phyloP scores from a whole-genome alignment of 495 filamentous ascomycete species.

The Hypomontagnella submonticulosa region DNA sequence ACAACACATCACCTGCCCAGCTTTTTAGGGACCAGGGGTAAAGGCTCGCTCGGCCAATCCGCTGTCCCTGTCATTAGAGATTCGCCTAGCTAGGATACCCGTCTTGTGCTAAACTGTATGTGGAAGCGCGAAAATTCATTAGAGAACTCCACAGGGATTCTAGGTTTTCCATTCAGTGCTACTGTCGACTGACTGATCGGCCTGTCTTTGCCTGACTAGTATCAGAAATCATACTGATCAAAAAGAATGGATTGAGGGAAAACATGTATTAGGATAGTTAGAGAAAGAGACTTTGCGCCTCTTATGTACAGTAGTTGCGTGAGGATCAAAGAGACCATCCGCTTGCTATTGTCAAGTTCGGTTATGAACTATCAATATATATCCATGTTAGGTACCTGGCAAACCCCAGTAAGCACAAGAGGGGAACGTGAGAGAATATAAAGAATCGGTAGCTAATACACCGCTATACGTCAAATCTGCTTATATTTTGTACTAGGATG shows the following conservation, averaged over 20 bases:
- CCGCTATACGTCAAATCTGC: background rate
- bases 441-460: slow-evolving; percentile 22
- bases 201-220: slow-evolving; percentile 26
- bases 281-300: slow-evolving; percentile 18
- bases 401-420: slow-evolving; percentile 6
- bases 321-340: slow-evolving; percentile 14
- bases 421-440: slow-evolving; percentile 1
- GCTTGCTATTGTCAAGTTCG: no score
- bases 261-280: slow-evolving; percentile 1
- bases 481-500: background rate
- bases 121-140: slow-evolving; percentile 32
- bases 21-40: slow-evolving; percentile 37
- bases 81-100: slow-evolving; percentile 35
- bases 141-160: slow-evolving; percentile 29
- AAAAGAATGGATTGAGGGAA: slow-evolving; percentile 9
- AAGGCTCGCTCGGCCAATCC: slow-evolving; percentile 32
- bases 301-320: slow-evolving; percentile 2
- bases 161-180: slow-evolving; percentile 14
- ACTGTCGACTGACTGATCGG: slow-evolving; percentile 19
- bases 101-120: slow-evolving; percentile 24
- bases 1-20: slow-evolving; percentile 26
- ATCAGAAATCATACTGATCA: background rate
- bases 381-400: slow-evolving; percentile 9
- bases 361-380: background rate
- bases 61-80: slow-evolving; percentile 32